Conservation (phyloP, 345 rosid genomes). For the Rhodamnia rubescens region DNA sequence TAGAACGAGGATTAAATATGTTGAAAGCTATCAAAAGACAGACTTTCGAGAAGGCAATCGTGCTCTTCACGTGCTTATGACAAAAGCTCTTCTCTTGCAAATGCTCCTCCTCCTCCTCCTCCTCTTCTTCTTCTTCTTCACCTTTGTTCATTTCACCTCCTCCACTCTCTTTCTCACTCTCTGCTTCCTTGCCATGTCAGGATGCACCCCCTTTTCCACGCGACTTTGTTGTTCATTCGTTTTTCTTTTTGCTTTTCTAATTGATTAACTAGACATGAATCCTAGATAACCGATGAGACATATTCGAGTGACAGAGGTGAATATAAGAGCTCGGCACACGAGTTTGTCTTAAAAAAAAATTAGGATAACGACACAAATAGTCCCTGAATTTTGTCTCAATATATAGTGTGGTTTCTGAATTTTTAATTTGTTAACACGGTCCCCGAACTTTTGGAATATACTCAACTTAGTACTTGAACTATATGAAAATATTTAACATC, state of each 20-base stretch:
- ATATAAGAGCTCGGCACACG: not conserved
- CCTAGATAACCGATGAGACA: not conserved
- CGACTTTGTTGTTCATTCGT: not conserved
- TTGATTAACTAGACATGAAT: not conserved
- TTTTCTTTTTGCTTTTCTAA: not conserved
- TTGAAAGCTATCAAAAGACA: constrained; percentile 11
- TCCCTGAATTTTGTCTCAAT: too few species aligned
- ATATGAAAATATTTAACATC: too few species aligned
- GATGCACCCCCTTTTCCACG: not conserved
- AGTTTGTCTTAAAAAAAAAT: not conserved
- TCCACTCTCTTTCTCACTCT: not conserved
- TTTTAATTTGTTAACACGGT: too few species aligned
- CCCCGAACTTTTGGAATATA: too few species aligned
- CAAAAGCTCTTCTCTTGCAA: not conserved
- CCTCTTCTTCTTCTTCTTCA: not conserved
- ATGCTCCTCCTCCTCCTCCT: not conserved
- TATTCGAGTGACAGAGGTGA: not conserved
- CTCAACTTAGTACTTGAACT: too few species aligned
- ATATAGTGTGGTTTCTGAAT: too few species aligned
- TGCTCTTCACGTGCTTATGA: constrained; percentile 18
- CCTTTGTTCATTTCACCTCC: not conserved
- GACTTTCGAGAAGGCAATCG: constrained; percentile 30
- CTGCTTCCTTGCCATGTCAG: not conserved
- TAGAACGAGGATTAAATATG: not conserved
- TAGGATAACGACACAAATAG: too few species aligned